phyloP scores from a whole-genome alignment of 2,329 filamentous ascomycete genomes.

The Apiospora sp. region DNA sequence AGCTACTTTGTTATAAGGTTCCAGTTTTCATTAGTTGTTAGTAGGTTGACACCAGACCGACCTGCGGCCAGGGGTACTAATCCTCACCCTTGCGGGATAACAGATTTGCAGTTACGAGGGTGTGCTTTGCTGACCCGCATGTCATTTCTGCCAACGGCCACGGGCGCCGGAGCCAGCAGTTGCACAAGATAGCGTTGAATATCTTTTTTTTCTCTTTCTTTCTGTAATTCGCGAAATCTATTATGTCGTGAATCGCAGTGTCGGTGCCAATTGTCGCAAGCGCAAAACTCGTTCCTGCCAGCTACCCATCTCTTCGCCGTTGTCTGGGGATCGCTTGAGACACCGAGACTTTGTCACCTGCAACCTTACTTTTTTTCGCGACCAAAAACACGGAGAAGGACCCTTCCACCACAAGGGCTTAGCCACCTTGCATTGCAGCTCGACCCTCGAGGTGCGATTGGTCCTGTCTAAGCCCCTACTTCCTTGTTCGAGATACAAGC shows the following conservation, averaged over 20 bases:
- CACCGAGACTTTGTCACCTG: slow-evolving; percentile 17
- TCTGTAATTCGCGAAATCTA: background rate
- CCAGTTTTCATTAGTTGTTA: slow-evolving; percentile 10
- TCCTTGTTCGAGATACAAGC: slow-evolving; percentile 19
- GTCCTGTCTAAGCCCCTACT: slow-evolving; percentile 15
- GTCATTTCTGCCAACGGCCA: slow-evolving; percentile 18
- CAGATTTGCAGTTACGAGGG: slow-evolving; percentile 19
- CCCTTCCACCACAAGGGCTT: slow-evolving; percentile 18
- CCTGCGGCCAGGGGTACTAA: slow-evolving; percentile 11
- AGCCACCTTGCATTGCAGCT: slow-evolving; percentile 25
- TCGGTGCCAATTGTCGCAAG: background rate
- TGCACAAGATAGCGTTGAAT: background rate
- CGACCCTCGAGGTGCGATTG: slow-evolving; percentile 15
- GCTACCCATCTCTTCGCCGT: background rate
- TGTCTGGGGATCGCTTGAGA: background rate
- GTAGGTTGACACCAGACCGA: slow-evolving; percentile 14
- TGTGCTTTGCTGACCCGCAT: slow-evolving; percentile 17
- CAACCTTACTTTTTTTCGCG: slow-evolving; percentile 20
- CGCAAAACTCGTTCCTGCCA: slow-evolving; percentile 1
- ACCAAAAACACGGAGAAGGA: slow-evolving; percentile 14
- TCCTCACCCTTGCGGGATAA: slow-evolving; percentile 17
- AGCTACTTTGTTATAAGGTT: background rate
- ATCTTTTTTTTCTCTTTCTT: background rate
- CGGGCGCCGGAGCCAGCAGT: background rate
- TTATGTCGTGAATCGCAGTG: slow-evolving; percentile 1